Percentiles rank a stretch among this genome's conserved stretches.
Conservation (phyloP, 2,329 filamentous ascomycete genomes). For the Colletotrichum cuscutae region DNA sequence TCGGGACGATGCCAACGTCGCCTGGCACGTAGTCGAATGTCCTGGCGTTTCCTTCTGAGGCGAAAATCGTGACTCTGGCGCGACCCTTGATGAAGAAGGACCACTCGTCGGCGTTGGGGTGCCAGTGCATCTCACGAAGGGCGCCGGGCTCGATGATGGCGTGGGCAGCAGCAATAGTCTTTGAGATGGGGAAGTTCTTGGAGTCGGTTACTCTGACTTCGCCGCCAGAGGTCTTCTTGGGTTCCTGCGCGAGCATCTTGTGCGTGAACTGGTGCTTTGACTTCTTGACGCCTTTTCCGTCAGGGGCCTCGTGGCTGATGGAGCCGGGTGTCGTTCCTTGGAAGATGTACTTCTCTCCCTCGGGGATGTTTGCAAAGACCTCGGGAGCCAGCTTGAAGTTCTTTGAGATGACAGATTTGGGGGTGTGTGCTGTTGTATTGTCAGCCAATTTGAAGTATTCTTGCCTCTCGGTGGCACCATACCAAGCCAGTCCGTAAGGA, state of each 20-base stretch:
- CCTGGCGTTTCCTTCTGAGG: conserved; percentile 72
- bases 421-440: conserved; percentile 67
- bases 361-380: conserved; percentile 74
- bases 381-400: conserved; percentile 80
- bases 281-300: conserved; percentile 69
- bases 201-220: conserved; percentile 80
- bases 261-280: conserved; percentile 77
- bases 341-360: conserved; percentile 81
- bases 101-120: conserved; percentile 83
- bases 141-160: conserved; percentile 77
- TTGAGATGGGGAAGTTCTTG: conserved; percentile 78
- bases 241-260: conserved; percentile 76
- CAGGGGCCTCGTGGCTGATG: conserved; percentile 73
- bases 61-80: conserved; percentile 80
- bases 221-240: conserved; percentile 74
- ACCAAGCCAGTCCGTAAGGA: conserved; percentile 79
- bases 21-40: conserved; percentile 82
- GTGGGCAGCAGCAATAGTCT: conserved; percentile 78
- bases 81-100: conserved; percentile 80
- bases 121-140: conserved; percentile 85
- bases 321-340: conserved; percentile 72
- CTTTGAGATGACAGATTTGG: conserved; percentile 76
- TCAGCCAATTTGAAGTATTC: not conserved
- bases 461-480: conserved; percentile 37
- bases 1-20: conserved; percentile 81